Evolutionary conservation across 495 filamentous ascomycete genomes (phyloP).

Genomic region (Tetracladium marchalianum): DNA sequence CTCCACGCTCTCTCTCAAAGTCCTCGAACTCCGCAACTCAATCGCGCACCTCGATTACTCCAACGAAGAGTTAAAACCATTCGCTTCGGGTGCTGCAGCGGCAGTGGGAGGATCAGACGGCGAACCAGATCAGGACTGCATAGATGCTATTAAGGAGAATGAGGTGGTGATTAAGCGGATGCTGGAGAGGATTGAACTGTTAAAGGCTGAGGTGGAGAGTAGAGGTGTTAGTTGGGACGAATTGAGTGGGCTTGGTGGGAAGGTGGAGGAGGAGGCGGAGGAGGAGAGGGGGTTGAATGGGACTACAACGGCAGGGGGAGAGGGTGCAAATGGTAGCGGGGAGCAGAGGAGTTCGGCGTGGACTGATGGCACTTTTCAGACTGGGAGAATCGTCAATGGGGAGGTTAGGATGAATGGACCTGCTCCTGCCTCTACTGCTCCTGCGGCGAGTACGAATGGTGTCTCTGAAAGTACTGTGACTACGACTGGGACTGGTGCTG

Average conservation of each 20-base stretch:
- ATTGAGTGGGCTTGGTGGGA: slow-evolving; percentile 12
- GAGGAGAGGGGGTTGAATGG: slow-evolving; percentile 23
- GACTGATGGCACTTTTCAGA: slow-evolving; percentile 46
- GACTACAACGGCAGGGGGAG: slow-evolving; percentile 14
- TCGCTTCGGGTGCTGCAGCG: slow-evolving; percentile 26
- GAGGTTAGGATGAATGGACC: slow-evolving; percentile 25
- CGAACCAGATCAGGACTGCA: slow-evolving; percentile 52
- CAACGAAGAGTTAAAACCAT: slow-evolving; percentile 61
- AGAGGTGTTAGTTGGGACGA: slow-evolving; percentile 65
- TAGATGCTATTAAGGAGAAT: slow-evolving; percentile 68
- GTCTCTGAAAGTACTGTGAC: neutral
- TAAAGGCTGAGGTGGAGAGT: slow-evolving; percentile 65
- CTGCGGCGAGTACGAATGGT: neutral
- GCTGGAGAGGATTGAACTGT: slow-evolving; percentile 55
- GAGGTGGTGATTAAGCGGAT: slow-evolving; percentile 62
- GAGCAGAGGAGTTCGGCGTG: slow-evolving; percentile 24
- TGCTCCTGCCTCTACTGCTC: neutral
- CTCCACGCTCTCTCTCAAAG: slow-evolving; percentile 65
- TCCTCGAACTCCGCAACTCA: slow-evolving; percentile 70
- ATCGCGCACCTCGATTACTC: slow-evolving; percentile 73
- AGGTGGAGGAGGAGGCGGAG: slow-evolving; percentile 23
- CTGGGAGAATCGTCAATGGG: slow-evolving; percentile 33
- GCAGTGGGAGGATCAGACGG: slow-evolving; percentile 19
- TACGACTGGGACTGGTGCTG: slow-evolving; percentile 5
- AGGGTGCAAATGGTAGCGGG: slow-evolving; percentile 6